phyloP scores from a whole-genome alignment of 148 eudicot genomes.

The Silene latifolia region DNA sequence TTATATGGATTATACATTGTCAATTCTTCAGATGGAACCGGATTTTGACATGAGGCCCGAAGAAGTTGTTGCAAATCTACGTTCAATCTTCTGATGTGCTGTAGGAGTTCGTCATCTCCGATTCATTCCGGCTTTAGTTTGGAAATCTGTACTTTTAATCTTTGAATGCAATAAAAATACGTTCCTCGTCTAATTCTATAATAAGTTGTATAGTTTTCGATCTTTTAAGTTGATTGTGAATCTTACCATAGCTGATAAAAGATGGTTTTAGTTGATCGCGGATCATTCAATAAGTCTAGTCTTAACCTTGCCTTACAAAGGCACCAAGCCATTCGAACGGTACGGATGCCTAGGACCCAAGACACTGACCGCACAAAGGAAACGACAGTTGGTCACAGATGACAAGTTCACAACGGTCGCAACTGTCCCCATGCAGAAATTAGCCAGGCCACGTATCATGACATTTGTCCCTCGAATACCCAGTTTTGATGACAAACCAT shows the following conservation, averaged over 20 bases:
- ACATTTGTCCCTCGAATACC: not conserved
- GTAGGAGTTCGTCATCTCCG: not conserved
- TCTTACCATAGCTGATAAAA: too few species aligned
- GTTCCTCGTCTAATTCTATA: not conserved
- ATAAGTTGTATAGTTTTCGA: too few species aligned
- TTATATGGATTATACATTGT: not conserved
- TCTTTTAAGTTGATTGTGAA: too few species aligned
- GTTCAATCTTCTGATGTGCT: not conserved
- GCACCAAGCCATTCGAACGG: not conserved
- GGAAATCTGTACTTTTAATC: not conserved
- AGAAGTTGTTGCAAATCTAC: conserved; percentile 13
- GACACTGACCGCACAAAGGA: not conserved
- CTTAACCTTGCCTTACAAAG: too few species aligned
- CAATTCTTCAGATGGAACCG: conserved; percentile 15
- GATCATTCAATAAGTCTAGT: too few species aligned
- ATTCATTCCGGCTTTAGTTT: not conserved
- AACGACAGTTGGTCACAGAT: not conserved
- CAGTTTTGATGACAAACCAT: not conserved
- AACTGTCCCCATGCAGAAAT: too few species aligned
- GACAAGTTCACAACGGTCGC: too few species aligned
- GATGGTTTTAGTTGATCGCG: too few species aligned
- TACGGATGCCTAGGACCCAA: not conserved
- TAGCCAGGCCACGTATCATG: not conserved
- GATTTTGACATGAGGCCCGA: conserved; percentile 14
- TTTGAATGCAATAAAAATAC: conserved; percentile 4